These are phyloP conservation scores for Lodderomyces margitis DNA, from an alignment of 1,139 yeast genomes.

Conservation along the genomic window DNA sequence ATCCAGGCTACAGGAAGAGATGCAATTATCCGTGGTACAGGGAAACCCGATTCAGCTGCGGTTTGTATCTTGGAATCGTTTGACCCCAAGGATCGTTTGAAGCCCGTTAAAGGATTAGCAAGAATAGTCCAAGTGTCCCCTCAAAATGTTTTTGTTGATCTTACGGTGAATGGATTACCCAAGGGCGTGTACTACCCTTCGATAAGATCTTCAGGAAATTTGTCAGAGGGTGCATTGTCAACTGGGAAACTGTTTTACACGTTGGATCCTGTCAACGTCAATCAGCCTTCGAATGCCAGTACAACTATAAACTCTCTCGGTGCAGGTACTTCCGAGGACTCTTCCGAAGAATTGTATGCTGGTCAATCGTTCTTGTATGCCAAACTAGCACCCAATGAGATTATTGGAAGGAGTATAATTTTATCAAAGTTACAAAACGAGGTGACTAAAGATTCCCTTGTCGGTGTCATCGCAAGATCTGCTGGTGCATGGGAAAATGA, in stretches of 20 bases:
- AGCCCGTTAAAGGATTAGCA: conserved; percentile 84
- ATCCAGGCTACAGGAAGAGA: conserved; percentile 77
- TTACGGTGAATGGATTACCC: conserved; percentile 70
- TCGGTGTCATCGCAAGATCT: conserved; percentile 91
- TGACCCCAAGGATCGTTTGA: conserved; percentile 41
- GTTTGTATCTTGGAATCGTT: conserved; percentile 85
- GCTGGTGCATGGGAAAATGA: conserved; percentile 98
- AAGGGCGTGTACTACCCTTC: conserved; percentile 69
- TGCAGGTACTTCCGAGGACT: conserved; percentile 24
- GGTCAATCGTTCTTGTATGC: conserved; percentile 70
- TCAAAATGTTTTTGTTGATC: conserved; percentile 59
- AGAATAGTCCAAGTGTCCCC: conserved; percentile 73
- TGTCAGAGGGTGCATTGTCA: conserved; percentile 68
- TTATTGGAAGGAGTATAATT: conserved; percentile 81
- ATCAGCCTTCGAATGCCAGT: conserved; percentile 28
- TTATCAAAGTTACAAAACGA: conserved; percentile 46
- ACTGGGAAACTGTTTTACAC: conserved; percentile 56
- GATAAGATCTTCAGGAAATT: conserved; percentile 69
- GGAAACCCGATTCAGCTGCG: conserved; percentile 83
- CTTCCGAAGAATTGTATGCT: conserved; percentile 26
- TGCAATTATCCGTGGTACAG: conserved; percentile 91
- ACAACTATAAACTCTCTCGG: conserved; percentile 43
- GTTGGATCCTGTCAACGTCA: conserved; percentile 49
- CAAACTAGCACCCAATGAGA: conserved; percentile 53
- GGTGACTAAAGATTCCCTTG: conserved; percentile 48